These are phyloP conservation scores for Elsinoe fawcettii DNA, from an alignment of 2,329 filamentous ascomycete species.

Conservation along the genomic window DNA sequence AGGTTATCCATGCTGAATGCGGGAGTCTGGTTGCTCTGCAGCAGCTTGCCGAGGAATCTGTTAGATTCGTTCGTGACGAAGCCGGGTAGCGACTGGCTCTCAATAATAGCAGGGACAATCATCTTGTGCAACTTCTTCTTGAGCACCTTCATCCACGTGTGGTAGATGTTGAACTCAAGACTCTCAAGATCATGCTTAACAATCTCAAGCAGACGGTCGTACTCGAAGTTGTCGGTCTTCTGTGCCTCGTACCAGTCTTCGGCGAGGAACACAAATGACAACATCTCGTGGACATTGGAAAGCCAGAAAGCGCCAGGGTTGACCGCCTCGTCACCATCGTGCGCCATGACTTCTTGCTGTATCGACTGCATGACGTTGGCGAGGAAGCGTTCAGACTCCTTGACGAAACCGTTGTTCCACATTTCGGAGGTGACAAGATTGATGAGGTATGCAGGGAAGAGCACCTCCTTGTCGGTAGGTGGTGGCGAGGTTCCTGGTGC, in stretches of 20 bases:
- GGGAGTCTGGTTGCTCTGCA: slow-evolving; percentile 80
- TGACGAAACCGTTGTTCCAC: slow-evolving; percentile 99
- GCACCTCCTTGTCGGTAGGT: slow-evolving; percentile 94
- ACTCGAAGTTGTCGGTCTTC: slow-evolving; percentile 99
- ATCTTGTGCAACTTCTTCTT: slow-evolving; percentile 99
- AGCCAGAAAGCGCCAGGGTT: slow-evolving; percentile 98
- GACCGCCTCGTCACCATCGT: slow-evolving; percentile 93
- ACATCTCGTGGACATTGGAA: slow-evolving; percentile 98
- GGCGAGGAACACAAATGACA: slow-evolving; percentile 97
- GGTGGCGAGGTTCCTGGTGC: slow-evolving; percentile 77
- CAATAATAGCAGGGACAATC: slow-evolving; percentile 98
- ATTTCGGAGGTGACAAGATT: slow-evolving; percentile 98
- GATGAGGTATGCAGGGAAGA: slow-evolving; percentile 98
- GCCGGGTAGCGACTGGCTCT: slow-evolving; percentile 93
- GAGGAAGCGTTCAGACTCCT: slow-evolving; percentile 96
- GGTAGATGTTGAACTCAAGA: slow-evolving; percentile 99
- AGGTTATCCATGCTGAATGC: slow-evolving; percentile 99
- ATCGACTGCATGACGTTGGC: slow-evolving; percentile 99
- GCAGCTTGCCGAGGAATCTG: slow-evolving; percentile 92
- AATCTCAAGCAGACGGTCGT: slow-evolving; percentile 92
- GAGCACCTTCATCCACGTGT: slow-evolving; percentile 99
- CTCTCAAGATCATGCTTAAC: slow-evolving; percentile 98
- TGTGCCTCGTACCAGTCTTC: slow-evolving; percentile 99
- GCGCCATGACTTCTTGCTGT: slow-evolving; percentile 98
- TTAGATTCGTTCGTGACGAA: slow-evolving; percentile 99